Evolutionary conservation across 2,329 filamentous ascomycete species (phyloP), one percentile per base, ranked within the genome.

Genomic region (Aureobasidium namibiae): DNA sequence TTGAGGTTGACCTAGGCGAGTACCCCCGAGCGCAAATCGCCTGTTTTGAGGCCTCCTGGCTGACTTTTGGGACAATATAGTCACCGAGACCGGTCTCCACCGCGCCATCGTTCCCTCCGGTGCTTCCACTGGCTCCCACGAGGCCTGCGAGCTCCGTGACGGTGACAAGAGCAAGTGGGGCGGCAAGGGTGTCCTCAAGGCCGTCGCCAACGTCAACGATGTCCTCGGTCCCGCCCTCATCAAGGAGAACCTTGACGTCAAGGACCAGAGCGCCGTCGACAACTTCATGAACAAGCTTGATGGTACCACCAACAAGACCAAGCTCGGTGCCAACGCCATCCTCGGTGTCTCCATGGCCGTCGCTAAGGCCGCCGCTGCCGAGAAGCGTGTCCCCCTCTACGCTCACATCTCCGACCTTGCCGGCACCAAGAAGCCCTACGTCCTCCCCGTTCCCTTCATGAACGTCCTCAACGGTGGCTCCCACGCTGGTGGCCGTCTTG

Each of bases 81-180:
- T 44, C 21, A 44, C 41, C 23, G 90, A 95, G 81, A 95, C 89
- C 70, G 92, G 92, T 73, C 87, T 97, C 65, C 92, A 96, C 86
- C 91, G 92, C 74, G 92, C 92, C 75, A 96, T 96, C 75, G 92
- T 97, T 65, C 92, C 92, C 71, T 96, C 92, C 67, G 92, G 92
- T 76, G 92, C 92, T 72, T 96, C 92, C 70, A 96, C 92, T 71
- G 91, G 77, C 65, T 77, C 76, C 61, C 76, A 80, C 70, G 77
- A 80, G 69, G 78, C 77, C 54, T 78, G 76, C 70, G 78, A 80
- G 69, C 76, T 80, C 65, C 76, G 57, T 52, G 57, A 59, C 18
- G 75, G 75, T 49, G 76, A 81, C 72, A 77, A 78, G 70, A 69
- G 73, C 66, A 76, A 76, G 65, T 82, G 78, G 74, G 75, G 71